Evolutionary conservation across 495 filamentous ascomycete genomes (phyloP), one percentile per base, ranked within the genome.

Genomic region (Penicillium coprophilum): DNA sequence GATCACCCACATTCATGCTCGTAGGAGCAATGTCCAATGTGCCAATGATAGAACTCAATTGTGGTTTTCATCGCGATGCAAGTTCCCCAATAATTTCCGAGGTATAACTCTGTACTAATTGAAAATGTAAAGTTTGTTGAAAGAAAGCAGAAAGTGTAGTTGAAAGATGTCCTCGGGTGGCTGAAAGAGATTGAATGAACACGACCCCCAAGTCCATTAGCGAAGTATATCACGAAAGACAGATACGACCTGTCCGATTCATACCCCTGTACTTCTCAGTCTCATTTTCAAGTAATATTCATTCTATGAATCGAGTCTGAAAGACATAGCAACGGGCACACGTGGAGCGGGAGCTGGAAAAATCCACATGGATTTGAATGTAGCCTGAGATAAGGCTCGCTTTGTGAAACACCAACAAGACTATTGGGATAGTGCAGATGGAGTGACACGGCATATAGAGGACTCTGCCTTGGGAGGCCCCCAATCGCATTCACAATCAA

Each of bases 321-420:
- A 38, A 12, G 30, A 38, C 34, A 27, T 3, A 11, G n/a, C n/a
- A 47, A 47, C 27, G 27, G 45, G 2, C 31, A 46, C 27, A 47
- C 45, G 45, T 47, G 45, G 45, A 47, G 44, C 24, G 15, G 24
- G 27, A 21, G 31, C 45, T 31, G 45, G 45, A 19, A 28, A 31
- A 28, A 8, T 20, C 13, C 45, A 47, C 17, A 19, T 31, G 10
- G 9, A 47, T 47, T 30, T 47, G n/a, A 12, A 31, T 10, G 31
- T 47, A 28, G 28, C n/a, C 45, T n/a, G 11, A 19, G 28, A 19
- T 47, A 32, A 12, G 11, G 9, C 30, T 47, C 17, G 28, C 19
- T n/a, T 31, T 47, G 45, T 47, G 45, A 20, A 20, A 47, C 43
- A 46, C 20, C 12, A 15, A 28, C 17, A 31, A 32, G 10, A 47